These are phyloP conservation scores for Echeveria elegans DNA, from an alignment of 164 flowering plant species.

Conservation along the genomic window DNA sequence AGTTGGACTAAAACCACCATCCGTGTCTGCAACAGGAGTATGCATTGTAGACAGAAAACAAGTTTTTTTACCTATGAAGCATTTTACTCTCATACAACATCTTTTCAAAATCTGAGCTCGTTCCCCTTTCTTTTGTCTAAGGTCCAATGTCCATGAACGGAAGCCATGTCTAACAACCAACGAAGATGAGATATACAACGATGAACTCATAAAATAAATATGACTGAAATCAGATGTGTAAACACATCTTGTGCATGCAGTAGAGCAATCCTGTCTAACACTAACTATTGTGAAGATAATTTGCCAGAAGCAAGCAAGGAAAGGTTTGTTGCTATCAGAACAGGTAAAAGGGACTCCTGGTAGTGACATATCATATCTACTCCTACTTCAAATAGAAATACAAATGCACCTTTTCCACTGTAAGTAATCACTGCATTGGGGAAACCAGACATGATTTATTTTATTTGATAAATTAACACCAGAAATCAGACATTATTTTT, in stretches of 20 bases:
- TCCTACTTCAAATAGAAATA: too few species aligned
- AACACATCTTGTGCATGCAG: background rate
- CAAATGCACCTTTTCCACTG: background rate
- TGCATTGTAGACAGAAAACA: background rate
- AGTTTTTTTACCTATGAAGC: conserved; percentile 58
- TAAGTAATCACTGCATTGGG: background rate
- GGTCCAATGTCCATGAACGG: conserved; percentile 89
- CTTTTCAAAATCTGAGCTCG: conserved; percentile 42
- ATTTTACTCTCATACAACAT: conserved; percentile 59
- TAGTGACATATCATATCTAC: too few species aligned
- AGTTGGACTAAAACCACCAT: conserved; percentile 79
- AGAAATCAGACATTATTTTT: too few species aligned
- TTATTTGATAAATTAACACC: background rate
- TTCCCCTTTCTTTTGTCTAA: conserved; percentile 37
- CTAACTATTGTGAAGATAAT: background rate
- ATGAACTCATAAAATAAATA: background rate
- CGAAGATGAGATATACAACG: background rate
- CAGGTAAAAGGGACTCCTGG: background rate
- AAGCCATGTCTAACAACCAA: conserved; percentile 38
- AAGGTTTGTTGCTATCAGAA: background rate
- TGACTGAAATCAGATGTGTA: background rate
- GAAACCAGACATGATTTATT: background rate
- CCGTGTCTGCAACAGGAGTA: conserved; percentile 54
- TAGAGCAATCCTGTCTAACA: too few species aligned
- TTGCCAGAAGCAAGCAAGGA: background rate